Percentiles rank a stretch among this genome's conserved stretches.
phyloP scores from a whole-genome alignment of 2,329 filamentous ascomycete genomes.

The Parastagonospora nodorum region DNA sequence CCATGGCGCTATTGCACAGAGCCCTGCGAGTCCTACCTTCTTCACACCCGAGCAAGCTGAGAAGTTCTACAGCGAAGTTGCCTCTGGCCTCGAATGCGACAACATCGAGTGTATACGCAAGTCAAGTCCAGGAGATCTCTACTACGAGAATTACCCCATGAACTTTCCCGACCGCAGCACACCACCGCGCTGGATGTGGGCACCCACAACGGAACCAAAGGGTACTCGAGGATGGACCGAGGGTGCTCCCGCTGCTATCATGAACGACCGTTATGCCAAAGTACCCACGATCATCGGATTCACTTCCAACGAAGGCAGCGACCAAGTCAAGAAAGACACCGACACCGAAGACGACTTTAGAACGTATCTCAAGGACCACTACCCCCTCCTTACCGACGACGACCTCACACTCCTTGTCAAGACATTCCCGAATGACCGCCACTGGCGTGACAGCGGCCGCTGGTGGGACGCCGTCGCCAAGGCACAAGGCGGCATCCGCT shows the following conservation, averaged over 20 bases:
- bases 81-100: constrained; percentile 36
- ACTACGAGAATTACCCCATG: constrained; percentile 43
- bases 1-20: constrained; percentile 39
- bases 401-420: constrained; percentile 45
- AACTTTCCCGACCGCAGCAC: constrained; percentile 35
- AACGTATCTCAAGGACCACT: constrained; percentile 40
- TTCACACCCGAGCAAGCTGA: constrained; percentile 37
- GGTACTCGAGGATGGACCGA: constrained; percentile 36
- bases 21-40: constrained; percentile 39
- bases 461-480: constrained; percentile 42
- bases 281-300: constrained; percentile 40
- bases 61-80: constrained; percentile 40
- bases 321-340: constrained; percentile 45
- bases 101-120: constrained; percentile 36
- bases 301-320: constrained; percentile 46
- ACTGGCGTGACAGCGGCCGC: constrained; percentile 39
- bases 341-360: constrained; percentile 47
- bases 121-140: constrained; percentile 33
- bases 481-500: constrained; percentile 42
- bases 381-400: constrained; percentile 59
- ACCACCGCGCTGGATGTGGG: constrained; percentile 44
- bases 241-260: constrained; percentile 32
- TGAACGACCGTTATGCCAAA: constrained; percentile 33
- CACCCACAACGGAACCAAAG: constrained; percentile 35
- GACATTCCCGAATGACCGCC: constrained; percentile 40